Conservation (phyloP, 2,329 filamentous ascomycete genomes). For the Hypoxylon sp. region DNA sequence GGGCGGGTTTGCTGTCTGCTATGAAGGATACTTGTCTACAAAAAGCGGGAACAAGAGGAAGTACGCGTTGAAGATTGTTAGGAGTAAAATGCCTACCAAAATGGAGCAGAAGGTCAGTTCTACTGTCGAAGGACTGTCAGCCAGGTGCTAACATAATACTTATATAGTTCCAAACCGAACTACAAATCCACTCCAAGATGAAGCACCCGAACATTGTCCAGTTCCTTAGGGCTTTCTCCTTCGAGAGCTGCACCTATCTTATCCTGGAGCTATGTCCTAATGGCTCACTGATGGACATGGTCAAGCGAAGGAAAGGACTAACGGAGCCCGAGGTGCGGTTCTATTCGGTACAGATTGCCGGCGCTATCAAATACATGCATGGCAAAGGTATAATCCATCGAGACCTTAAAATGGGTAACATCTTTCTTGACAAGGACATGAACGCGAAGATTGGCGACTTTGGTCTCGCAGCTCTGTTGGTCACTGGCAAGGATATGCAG, state of each 20-base stretch:
- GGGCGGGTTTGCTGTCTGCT: constrained; percentile 85
- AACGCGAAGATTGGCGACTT: constrained; percentile 99
- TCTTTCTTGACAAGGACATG: constrained; percentile 94
- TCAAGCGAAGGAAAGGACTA: constrained; percentile 88
- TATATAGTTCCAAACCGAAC: constrained; percentile 77
- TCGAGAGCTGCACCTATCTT: constrained; percentile 89
- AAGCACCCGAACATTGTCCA: constrained; percentile 95
- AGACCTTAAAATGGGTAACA: constrained; percentile 97
- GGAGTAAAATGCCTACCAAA: constrained; percentile 83
- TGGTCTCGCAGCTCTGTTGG: constrained; percentile 88
- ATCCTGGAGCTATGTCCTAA: constrained; percentile 95
- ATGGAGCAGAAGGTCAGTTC: constrained; percentile 81
- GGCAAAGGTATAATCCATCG: constrained; percentile 95
- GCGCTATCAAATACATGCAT: constrained; percentile 98
- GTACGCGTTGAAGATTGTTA: constrained; percentile 85
- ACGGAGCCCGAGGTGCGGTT: constrained; percentile 95
- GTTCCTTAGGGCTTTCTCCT: constrained; percentile 94
- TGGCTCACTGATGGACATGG: constrained; percentile 97
- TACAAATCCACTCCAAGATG: constrained; percentile 99
- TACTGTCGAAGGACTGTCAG: not conserved
- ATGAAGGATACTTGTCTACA: constrained; percentile 72
- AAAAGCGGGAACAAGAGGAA: constrained; percentile 69
- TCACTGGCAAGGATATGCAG: constrained; percentile 91
- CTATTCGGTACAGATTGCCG: constrained; percentile 93
- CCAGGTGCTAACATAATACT: constrained; percentile 25